These are phyloP conservation scores for Xylariaceae sp. DNA, from an alignment of 2,329 filamentous ascomycete genomes.

Conservation along the genomic window DNA sequence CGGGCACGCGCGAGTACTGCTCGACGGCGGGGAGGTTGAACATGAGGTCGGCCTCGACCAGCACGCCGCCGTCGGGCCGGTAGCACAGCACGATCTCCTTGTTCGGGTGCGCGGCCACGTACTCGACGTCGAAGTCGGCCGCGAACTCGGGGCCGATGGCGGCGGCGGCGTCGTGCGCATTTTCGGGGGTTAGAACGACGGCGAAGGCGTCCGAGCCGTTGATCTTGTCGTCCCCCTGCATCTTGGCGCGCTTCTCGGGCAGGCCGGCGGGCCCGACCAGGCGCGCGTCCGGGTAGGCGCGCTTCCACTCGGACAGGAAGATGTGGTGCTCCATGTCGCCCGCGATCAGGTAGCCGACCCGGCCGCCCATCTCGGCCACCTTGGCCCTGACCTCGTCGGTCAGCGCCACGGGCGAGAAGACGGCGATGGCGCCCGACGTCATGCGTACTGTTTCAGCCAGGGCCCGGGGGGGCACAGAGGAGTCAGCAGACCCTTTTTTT, in stretches of 20 bases:
- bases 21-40: conserved; percentile 87
- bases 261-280: conserved; percentile 79
- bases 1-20: conserved; percentile 62
- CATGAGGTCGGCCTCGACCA: conserved; percentile 84
- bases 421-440: conserved; percentile 66
- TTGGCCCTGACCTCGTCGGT: conserved; percentile 65
- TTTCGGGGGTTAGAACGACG: conserved; percentile 56
- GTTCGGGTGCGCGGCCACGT: conserved; percentile 70
- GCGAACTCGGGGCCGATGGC: conserved; percentile 73
- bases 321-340: conserved; percentile 93
- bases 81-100: conserved; percentile 85
- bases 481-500: too few relatives aligned
- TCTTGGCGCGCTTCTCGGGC: conserved; percentile 67
- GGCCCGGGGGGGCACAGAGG: neutral
- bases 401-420: conserved; percentile 87
- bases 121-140: conserved; percentile 77
- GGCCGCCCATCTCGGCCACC: conserved; percentile 56
- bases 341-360: conserved; percentile 77
- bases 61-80: conserved; percentile 61
- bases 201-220: conserved; percentile 52
- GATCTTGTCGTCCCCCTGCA: conserved; percentile 48
- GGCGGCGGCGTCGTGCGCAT: conserved; percentile 35
- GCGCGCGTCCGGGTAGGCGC: conserved; percentile 68
- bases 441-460: conserved; percentile 56
- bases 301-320: conserved; percentile 78